Percentiles rank a stretch among this genome's conserved stretches.
Evolutionary conservation across 208 protist species (phyloP).

Genomic region (Spongospora subterranea): DNA sequence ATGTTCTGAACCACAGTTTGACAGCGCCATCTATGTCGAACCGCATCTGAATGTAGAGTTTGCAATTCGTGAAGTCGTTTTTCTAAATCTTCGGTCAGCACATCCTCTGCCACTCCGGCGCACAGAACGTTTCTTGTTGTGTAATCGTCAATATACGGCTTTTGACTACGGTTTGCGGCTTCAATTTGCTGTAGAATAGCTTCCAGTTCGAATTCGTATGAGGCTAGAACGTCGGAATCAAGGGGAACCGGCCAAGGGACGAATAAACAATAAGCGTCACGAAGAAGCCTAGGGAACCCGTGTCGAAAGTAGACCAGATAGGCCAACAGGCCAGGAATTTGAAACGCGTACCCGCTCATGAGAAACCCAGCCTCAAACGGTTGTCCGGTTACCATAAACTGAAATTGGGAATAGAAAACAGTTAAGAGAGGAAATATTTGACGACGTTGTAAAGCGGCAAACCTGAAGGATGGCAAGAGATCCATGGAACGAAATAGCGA

Average conservation of each 20-base stretch:
- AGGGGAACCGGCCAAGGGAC: not conserved
- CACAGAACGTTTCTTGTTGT: too few relatives aligned
- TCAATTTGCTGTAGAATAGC: constrained; percentile 10
- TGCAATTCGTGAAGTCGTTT: constrained; percentile 22
- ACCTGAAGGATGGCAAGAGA: not conserved
- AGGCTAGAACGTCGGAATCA: not conserved
- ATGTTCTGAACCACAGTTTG: not conserved
- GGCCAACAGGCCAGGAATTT: not conserved
- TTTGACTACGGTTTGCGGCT: not conserved
- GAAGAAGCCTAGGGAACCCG: not conserved
- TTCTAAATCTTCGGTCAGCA: not conserved
- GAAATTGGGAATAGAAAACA: not conserved
- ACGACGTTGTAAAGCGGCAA: not conserved
- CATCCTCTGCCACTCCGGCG: not conserved
- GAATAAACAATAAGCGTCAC: not conserved
- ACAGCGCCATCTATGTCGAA: not conserved
- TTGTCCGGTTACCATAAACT: constrained; percentile 28
- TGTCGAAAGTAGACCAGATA: constrained; percentile 23
- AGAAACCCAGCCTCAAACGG: not conserved
- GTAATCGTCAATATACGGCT: not conserved
- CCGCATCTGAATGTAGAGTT: not conserved
- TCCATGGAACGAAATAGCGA: constrained; percentile 29
- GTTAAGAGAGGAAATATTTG: not conserved
- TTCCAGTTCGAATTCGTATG: constrained; percentile 52
- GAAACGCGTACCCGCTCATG: constrained; percentile 50